A percentile compares a stretch with the other conserved stretches of the same genome.
phyloP scores from a whole-genome alignment of 2,329 filamentous ascomycete species.

The Stemphylium lycopersici region DNA sequence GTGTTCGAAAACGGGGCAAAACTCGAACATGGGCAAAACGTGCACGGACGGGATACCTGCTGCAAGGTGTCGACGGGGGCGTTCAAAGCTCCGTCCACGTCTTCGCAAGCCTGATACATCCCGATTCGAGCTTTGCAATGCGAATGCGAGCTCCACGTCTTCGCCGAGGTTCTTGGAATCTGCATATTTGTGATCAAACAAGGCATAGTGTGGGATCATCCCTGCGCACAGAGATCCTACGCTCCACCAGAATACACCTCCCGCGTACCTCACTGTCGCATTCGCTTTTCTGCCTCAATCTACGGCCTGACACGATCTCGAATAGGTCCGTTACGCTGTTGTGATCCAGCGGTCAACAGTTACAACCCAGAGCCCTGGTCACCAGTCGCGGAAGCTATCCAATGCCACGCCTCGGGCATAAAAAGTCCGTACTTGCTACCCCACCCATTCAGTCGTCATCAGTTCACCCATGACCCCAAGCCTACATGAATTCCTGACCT shows the following conservation, averaged over 20 bases:
- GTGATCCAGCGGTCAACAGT: conserved; percentile 12
- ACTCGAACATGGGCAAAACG: too few species aligned
- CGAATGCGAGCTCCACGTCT: conserved; percentile 20
- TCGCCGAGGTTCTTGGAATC: neutral
- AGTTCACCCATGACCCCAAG: conserved; percentile 3
- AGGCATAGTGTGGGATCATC: conserved; percentile 9
- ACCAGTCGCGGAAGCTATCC: conserved; percentile 10
- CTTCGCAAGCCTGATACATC: neutral
- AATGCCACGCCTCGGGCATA: conserved; percentile 48
- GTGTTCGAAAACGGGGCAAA: too few species aligned
- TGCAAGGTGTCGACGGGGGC: too few species aligned
- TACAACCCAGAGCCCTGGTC: conserved; percentile 13
- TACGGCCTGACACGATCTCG: conserved; percentile 3
- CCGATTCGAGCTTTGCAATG: neutral
- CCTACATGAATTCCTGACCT: neutral
- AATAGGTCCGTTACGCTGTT: conserved; percentile 9
- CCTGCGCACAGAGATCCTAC: conserved; percentile 8
- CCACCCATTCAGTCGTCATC: conserved; percentile 9
- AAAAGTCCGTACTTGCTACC: conserved; percentile 36
- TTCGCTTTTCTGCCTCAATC: conserved; percentile 13
- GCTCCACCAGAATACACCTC: conserved; percentile 11
- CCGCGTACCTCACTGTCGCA: conserved; percentile 12
- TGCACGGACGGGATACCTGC: too few species aligned
- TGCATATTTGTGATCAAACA: neutral
- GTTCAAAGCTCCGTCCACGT: too few species aligned